Percentiles rank a stretch among this genome's conserved stretches.
Evolutionary conservation across 257 asterid genomes (phyloP).

Genomic region (Forsythia viridissima): DNA sequence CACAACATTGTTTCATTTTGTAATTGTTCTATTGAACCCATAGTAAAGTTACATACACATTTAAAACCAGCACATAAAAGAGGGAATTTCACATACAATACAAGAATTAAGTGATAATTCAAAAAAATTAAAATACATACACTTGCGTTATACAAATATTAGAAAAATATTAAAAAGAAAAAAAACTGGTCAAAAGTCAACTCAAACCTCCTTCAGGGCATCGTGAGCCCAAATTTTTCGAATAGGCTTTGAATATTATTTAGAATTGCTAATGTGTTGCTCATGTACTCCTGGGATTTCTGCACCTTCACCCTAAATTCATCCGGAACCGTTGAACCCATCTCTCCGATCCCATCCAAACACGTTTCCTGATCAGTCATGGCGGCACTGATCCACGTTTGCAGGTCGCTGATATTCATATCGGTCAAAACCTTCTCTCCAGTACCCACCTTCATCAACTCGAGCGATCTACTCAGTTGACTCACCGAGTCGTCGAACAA

Average conservation of each 20-base stretch:
- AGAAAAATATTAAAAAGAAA: no score
- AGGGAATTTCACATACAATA: no score
- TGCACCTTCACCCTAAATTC: constrained; percentile 65
- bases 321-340: constrained; percentile 58
- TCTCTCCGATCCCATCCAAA: constrained; percentile 70
- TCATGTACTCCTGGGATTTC: constrained; percentile 68
- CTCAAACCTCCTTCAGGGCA: constrained; percentile 44
- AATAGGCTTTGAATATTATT: constrained; percentile 51
- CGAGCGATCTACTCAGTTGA: constrained; percentile 58
- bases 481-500: constrained; percentile 70
- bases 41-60: no score
- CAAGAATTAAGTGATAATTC: no score
- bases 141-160: not conserved
- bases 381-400: constrained; percentile 90
- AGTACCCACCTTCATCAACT: constrained; percentile 40
- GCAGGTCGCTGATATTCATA: constrained; percentile 60
- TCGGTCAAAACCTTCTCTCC: constrained; percentile 59
- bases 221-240: constrained; percentile 50
- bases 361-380: constrained; percentile 88
- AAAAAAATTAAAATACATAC: no score
- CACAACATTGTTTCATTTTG: no score
- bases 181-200: not conserved
- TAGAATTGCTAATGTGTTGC: constrained; percentile 87
- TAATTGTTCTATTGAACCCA: no score
- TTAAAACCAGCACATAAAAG: no score